Conservation (phyloP, 2,329 filamentous ascomycete species). For the Escovopsis sp. region DNA sequence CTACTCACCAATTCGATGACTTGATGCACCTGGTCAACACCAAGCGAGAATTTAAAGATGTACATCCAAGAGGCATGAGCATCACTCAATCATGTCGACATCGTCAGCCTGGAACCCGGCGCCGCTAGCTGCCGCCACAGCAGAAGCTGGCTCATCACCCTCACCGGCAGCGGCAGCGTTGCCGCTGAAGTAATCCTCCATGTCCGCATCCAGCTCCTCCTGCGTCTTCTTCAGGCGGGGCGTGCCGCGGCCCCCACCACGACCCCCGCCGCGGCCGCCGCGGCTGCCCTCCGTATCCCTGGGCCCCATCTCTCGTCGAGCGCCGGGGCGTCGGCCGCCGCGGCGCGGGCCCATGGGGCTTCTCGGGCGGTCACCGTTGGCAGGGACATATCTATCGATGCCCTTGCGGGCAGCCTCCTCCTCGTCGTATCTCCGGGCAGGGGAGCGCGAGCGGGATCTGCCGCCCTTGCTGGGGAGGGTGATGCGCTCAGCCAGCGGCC, state of each 20-base stretch:
- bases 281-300: slow-evolving; percentile 21
- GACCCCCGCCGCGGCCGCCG: slow-evolving; percentile 23
- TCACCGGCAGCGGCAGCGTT: slow-evolving; percentile 21
- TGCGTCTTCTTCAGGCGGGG: slow-evolving; percentile 69
- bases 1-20: too few species aligned
- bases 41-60: too few species aligned
- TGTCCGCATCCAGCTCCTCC: slow-evolving; percentile 88
- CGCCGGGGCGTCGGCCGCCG: slow-evolving; percentile 36
- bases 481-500: slow-evolving; percentile 46
- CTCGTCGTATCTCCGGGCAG: slow-evolving; percentile 29
- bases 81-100: slow-evolving; percentile 56
- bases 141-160: slow-evolving; percentile 8
- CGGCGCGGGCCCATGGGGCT: slow-evolving; percentile 44
- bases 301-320: slow-evolving; percentile 25
- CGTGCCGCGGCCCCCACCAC: slow-evolving; percentile 19
- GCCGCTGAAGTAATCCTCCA: slow-evolving; percentile 78
- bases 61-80: too few species aligned
- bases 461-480: slow-evolving; percentile 28
- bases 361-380: slow-evolving; percentile 36
- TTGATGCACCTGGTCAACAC: too few species aligned
- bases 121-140: slow-evolving; percentile 15
- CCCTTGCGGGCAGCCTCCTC: slow-evolving; percentile 49
- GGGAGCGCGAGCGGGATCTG: slow-evolving; percentile 50
- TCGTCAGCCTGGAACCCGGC: slow-evolving; percentile 31
- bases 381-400: slow-evolving; percentile 70